phyloP scores from a whole-genome alignment of 345 rosid genomes.

The Carallia pectinifolia region DNA sequence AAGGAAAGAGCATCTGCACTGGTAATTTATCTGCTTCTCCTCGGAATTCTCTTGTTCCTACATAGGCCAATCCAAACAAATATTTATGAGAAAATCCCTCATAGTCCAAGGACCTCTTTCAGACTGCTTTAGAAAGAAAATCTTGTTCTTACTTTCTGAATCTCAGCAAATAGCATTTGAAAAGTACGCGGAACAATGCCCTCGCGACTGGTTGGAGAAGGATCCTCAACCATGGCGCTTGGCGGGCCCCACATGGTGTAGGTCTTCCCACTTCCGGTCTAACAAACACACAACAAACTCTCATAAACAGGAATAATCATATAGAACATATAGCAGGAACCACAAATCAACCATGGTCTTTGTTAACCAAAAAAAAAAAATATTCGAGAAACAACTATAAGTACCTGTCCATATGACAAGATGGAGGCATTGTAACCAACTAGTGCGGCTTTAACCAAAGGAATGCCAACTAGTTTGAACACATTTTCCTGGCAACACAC shows the following conservation, averaged over 20 bases:
- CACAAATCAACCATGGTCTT: background rate
- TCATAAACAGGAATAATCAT: background rate
- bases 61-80: conserved; percentile 15
- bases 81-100: conserved; percentile 9
- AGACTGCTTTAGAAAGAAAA: conserved; percentile 11
- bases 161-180: conserved; percentile 76
- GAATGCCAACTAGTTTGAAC: conserved; percentile 72
- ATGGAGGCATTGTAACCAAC: conserved; percentile 84
- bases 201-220: conserved; percentile 66
- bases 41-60: conserved; percentile 70
- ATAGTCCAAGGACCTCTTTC: background rate
- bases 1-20: conserved; percentile 96
- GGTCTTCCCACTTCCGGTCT: conserved; percentile 98
- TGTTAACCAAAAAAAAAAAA: background rate
- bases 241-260: conserved; percentile 98
- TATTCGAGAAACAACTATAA: background rate
- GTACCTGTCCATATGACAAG: conserved; percentile 78
- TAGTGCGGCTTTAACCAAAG: conserved; percentile 73
- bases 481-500: conserved; percentile 54
- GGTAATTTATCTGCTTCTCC: conserved; percentile 73
- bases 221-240: conserved; percentile 87
- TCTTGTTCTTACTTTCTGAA: conserved; percentile 51
- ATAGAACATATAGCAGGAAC: background rate
- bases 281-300: conserved; percentile 14
- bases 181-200: conserved; percentile 91